Evolutionary conservation across 2,329 filamentous ascomycete species (phyloP).

Genomic region (Cladorrhinum sp.): DNA sequence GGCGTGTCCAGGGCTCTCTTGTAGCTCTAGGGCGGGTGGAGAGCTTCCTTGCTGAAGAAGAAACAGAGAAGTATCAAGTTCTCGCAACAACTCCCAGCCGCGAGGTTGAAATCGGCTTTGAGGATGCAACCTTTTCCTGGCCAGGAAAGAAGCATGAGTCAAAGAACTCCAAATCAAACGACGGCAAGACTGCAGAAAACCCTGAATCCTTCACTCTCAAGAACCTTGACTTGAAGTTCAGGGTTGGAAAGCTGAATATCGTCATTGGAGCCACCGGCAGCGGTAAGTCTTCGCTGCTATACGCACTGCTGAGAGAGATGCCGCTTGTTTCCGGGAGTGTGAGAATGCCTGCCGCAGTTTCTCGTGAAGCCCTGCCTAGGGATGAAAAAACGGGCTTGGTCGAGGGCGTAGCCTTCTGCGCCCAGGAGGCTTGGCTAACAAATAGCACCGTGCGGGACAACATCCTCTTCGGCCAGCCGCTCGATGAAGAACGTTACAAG

Average conservation of each 20-base stretch:
- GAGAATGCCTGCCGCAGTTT: slow-evolving; percentile 65
- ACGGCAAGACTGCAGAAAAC: slow-evolving; percentile 4
- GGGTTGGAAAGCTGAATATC: slow-evolving; percentile 56
- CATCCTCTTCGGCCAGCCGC: slow-evolving; percentile 80
- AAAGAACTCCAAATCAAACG: slow-evolving; percentile 8
- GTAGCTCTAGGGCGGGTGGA: slow-evolving; percentile 81
- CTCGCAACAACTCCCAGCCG: slow-evolving; percentile 4
- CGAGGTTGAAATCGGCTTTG: slow-evolving; percentile 13
- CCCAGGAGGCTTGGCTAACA: slow-evolving; percentile 91
- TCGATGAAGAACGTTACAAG: slow-evolving; percentile 76
- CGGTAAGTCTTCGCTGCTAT: slow-evolving; percentile 21
- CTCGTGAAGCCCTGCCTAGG: slow-evolving; percentile 76
- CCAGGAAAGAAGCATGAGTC: slow-evolving; percentile 9
- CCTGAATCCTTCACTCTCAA: slow-evolving; percentile 12
- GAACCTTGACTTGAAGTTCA: slow-evolving; percentile 13
- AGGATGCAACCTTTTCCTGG: slow-evolving; percentile 12
- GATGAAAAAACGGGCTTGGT: slow-evolving; percentile 80
- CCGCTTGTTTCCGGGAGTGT: slow-evolving; percentile 16
- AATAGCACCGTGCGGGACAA: slow-evolving; percentile 94
- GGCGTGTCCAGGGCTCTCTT: slow-evolving; percentile 91
- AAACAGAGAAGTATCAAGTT: slow-evolving; percentile 86
- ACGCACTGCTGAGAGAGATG: slow-evolving; percentile 16
- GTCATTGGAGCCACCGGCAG: slow-evolving; percentile 32
- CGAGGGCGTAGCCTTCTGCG: slow-evolving; percentile 90
- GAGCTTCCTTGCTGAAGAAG: slow-evolving; percentile 84